A percentile compares a stretch with the other conserved stretches of the same genome.
phyloP scores from a whole-genome alignment of 2,329 filamentous ascomycete genomes.

The Laburnicola sp. region DNA sequence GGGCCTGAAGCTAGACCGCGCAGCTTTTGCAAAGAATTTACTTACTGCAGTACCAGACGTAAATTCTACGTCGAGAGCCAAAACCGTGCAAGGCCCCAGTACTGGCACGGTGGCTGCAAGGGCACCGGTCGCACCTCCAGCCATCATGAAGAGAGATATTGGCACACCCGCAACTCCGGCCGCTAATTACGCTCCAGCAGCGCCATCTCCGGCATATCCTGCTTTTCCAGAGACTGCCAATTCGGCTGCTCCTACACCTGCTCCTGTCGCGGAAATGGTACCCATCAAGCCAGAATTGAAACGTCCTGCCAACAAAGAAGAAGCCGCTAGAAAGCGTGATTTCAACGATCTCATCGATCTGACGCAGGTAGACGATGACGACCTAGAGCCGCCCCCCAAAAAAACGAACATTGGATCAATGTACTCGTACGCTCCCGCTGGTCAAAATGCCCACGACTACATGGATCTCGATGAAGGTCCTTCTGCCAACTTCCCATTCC shows the following conservation, averaged over 20 bases:
- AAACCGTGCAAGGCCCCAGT: conserved; percentile 15
- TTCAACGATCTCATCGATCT: conserved; percentile 60
- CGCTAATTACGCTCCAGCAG: conserved; percentile 19
- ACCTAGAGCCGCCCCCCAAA: conserved; percentile 43
- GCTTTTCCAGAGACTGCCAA: not conserved
- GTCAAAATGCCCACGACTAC: conserved; percentile 12
- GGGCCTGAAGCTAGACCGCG: conserved; percentile 56
- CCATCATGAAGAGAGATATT: conserved; percentile 26
- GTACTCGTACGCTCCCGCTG: conserved; percentile 16
- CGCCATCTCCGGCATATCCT: conserved; percentile 16
- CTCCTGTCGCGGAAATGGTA: conserved; percentile 39
- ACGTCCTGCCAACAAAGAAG: conserved; percentile 54
- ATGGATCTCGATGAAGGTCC: conserved; percentile 20
- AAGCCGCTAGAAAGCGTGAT: conserved; percentile 58
- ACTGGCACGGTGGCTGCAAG: conserved; percentile 12
- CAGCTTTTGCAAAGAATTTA: conserved; percentile 57
- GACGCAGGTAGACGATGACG: conserved; percentile 52
- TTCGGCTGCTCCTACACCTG: conserved; percentile 19
- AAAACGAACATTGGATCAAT: conserved; percentile 21
- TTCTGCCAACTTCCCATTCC: conserved; percentile 28
- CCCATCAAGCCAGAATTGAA: conserved; percentile 32
- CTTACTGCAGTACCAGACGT: conserved; percentile 51
- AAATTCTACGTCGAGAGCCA: conserved; percentile 31
- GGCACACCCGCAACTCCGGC: conserved; percentile 21
- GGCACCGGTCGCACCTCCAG: conserved; percentile 22